These are phyloP conservation scores for Calonectria hongkongensis DNA, from an alignment of 2,329 filamentous ascomycete species.

Conservation along the genomic window DNA sequence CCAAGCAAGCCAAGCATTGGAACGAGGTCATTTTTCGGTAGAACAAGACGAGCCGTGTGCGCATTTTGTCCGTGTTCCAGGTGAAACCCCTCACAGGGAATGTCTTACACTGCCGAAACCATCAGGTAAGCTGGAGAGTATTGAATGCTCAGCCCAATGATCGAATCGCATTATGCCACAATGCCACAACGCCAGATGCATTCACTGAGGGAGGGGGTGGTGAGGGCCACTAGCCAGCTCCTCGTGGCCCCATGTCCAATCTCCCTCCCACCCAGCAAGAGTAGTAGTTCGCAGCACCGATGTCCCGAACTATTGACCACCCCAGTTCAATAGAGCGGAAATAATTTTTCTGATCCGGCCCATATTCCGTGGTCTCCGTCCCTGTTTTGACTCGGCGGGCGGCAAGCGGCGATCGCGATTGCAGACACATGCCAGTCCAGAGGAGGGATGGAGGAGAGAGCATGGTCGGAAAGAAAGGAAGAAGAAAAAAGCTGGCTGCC, in stretches of 20 bases:
- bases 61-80: background rate
- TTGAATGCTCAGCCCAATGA: background rate
- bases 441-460: no score
- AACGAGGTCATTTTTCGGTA: background rate
- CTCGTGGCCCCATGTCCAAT: conserved; percentile 6
- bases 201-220: background rate
- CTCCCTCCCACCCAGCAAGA: background rate
- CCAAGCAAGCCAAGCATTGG: conserved; percentile 23
- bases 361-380: conserved; percentile 3
- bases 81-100: background rate
- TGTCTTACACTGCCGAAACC: conserved; percentile 20
- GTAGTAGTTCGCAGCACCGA: background rate
- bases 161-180: background rate
- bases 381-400: conserved; percentile 1
- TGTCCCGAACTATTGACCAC: background rate
- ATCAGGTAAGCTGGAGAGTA: background rate
- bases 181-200: background rate
- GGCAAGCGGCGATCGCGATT: background rate
- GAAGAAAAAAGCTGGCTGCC: background rate
- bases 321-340: conserved; percentile 13
- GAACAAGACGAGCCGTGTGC: background rate
- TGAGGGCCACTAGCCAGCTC: background rate
- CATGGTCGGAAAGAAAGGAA: background rate
- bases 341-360: background rate
- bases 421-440: background rate